Percentiles rank a stretch among this genome's conserved stretches.
These are phyloP conservation scores for Trichosanthes truncata DNA, from an alignment of 306 rosid genomes.

Conservation along the genomic window DNA sequence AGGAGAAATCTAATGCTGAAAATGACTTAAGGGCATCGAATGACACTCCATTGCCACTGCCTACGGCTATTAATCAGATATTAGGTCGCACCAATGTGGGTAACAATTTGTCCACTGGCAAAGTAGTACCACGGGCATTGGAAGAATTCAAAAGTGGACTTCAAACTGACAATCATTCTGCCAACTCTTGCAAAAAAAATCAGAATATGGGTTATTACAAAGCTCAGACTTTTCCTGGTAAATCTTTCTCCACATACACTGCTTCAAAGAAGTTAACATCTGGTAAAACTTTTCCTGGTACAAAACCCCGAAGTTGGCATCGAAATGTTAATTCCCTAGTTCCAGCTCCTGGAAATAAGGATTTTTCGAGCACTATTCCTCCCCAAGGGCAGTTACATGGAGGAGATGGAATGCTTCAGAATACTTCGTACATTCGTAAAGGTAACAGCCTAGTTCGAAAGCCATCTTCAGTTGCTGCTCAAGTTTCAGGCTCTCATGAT, in stretches of 20 bases:
- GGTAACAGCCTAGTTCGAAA: conserved; percentile 88
- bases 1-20: conserved; percentile 25
- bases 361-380: conserved; percentile 27
- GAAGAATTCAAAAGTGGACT: conserved; percentile 33
- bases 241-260: conserved; percentile 19
- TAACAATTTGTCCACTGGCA: conserved; percentile 22
- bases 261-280: conserved; percentile 33
- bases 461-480: conserved; percentile 40
- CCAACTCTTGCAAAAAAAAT: conserved; percentile 31
- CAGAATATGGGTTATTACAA: conserved; percentile 23
- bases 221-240: conserved; percentile 23
- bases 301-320: conserved; percentile 67
- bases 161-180: conserved; percentile 18
- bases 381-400: conserved; percentile 36
- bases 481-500: conserved; percentile 28
- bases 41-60: conserved; percentile 18
- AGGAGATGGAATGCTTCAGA: conserved; percentile 35
- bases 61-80: conserved; percentile 15
- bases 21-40: conserved; percentile 23
- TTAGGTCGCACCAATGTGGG: conserved; percentile 24
- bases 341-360: conserved; percentile 26
- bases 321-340: conserved; percentile 28
- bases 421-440: conserved; percentile 77
- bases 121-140: conserved; percentile 26
- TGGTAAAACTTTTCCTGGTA: conserved; percentile 16